A percentile compares a stretch with the other conserved stretches of the same genome.
phyloP scores from a whole-genome alignment of 2,329 filamentous ascomycete genomes.

The Penicillium sp. region DNA sequence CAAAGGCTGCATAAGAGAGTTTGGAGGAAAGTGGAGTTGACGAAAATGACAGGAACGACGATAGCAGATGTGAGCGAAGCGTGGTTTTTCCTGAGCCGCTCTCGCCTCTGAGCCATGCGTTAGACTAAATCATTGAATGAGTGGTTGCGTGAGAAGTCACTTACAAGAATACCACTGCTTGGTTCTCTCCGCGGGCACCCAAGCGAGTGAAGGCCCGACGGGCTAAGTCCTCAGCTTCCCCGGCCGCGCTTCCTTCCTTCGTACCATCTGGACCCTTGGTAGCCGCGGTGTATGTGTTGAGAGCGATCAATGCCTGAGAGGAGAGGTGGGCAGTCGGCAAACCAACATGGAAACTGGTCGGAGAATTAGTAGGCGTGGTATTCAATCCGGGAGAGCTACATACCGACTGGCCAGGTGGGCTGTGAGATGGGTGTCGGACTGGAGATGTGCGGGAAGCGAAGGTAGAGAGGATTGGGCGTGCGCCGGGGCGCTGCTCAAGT shows the following conservation, averaged over 20 bases:
- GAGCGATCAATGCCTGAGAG: constrained; percentile 83
- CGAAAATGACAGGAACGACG: constrained; percentile 82
- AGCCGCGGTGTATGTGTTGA: constrained; percentile 94
- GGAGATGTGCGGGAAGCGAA: constrained; percentile 72
- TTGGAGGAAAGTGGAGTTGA: constrained; percentile 92
- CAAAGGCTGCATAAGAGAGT: constrained; percentile 86
- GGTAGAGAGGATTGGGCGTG: constrained; percentile 81
- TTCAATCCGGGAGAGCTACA: neutral
- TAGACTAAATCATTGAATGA: constrained; percentile 7
- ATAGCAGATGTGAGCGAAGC: constrained; percentile 82
- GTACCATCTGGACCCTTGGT: constrained; percentile 85
- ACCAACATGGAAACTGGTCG: constrained; percentile 86
- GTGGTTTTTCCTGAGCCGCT: constrained; percentile 96
- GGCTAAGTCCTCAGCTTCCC: constrained; percentile 88
- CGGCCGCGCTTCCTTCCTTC: constrained; percentile 89
- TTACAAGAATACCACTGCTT: constrained; percentile 89
- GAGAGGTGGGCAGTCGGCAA: constrained; percentile 85
- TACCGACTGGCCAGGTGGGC: constrained; percentile 54
- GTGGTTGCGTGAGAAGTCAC: constrained; percentile 37
- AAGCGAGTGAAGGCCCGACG: constrained; percentile 81
- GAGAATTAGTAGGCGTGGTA: constrained; percentile 5
- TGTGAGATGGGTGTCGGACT: constrained; percentile 54
- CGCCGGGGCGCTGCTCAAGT: constrained; percentile 55
- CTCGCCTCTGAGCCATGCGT: constrained; percentile 70
- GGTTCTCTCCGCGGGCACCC: constrained; percentile 87